phyloP scores from a whole-genome alignment of 371 early-diverging fungal genomes.

The Mucor irregularis region DNA sequence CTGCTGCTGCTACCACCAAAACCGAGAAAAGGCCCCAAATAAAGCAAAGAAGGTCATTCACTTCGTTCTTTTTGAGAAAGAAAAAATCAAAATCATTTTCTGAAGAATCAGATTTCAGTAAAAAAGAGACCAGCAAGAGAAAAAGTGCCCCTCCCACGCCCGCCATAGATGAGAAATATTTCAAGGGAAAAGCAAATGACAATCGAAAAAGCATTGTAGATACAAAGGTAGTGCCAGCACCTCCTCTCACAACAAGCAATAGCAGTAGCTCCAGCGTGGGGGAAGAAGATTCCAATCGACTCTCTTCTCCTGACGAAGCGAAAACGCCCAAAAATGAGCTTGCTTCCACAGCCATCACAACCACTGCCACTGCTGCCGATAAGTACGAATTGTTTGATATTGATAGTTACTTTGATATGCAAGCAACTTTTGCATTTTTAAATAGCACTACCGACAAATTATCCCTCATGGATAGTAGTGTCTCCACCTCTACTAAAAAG shows the following conservation, averaged over 20 bases:
- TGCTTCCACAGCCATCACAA: too few relatives aligned
- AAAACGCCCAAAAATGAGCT: constrained; percentile 7
- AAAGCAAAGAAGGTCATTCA: constrained; percentile 17
- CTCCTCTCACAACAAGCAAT: not conserved
- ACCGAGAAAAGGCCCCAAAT: constrained; percentile 1
- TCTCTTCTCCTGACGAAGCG: not conserved
- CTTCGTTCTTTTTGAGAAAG: constrained; percentile 20
- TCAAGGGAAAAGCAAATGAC: not conserved
- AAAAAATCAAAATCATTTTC: constrained; percentile 13
- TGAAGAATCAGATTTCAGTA: not conserved
- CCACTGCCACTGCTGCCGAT: too few relatives aligned
- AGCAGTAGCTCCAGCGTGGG: not conserved
- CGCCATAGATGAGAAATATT: not conserved
- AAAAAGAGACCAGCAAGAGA: constrained; percentile 1
- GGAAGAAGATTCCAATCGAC: not conserved
- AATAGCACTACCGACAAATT: constrained; percentile 3
- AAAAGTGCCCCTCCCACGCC: constrained; percentile 17
- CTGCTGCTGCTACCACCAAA: not conserved
- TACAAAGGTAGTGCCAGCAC: too few relatives aligned
- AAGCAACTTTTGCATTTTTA: constrained; percentile 23
- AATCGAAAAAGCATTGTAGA: too few relatives aligned
- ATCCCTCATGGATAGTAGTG: not conserved
- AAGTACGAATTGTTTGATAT: constrained; percentile 19
- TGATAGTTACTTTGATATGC: constrained; percentile 22
- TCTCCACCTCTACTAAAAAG: too few relatives aligned